A percentile compares a stretch with the other conserved stretches of the same genome.
Evolutionary conservation across 139 green algal species (phyloP).

Genomic region (Chlamydomonas schloesseri): DNA sequence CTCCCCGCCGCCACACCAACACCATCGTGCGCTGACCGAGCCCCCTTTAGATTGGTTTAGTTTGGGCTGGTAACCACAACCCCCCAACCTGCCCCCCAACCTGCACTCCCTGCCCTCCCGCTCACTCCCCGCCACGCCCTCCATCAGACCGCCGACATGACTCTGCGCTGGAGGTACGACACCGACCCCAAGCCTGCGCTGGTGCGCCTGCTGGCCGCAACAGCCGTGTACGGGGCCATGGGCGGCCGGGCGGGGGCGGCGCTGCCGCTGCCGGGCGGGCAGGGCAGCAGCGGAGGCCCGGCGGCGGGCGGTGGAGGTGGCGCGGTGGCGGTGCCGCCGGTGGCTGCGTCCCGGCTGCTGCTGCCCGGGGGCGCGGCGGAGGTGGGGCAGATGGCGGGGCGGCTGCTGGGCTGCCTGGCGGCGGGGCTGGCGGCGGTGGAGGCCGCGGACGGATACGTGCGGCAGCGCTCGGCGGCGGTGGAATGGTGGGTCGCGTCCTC

Average conservation of each 20-base stretch:
- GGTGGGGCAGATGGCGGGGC: neutral
- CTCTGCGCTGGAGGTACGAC: too few species aligned
- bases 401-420: conserved; percentile 22
- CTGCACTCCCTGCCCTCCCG: too few species aligned
- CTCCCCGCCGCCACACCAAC: too few species aligned
- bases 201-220: neutral
- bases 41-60: too few species aligned
- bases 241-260: neutral
- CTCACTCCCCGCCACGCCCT: too few species aligned
- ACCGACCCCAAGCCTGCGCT: neutral
- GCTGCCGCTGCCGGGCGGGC: neutral
- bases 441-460: neutral
- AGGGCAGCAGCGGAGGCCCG: neutral
- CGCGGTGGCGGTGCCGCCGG: neutral
- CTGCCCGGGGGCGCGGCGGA: neutral
- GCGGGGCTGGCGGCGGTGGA: conserved; percentile 11
- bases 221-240: neutral
- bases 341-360: neutral
- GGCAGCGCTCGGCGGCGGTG: neutral
- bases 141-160: too few species aligned
- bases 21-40: too few species aligned
- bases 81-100: too few species aligned
- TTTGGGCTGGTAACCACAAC: too few species aligned
- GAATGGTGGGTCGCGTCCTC: too few species aligned
- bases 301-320: neutral